A percentile compares a stretch with the other conserved stretches of the same genome.
Evolutionary conservation across 2,329 filamentous ascomycete species (phyloP).

Genomic region (Epichloe brachyelytri): DNA sequence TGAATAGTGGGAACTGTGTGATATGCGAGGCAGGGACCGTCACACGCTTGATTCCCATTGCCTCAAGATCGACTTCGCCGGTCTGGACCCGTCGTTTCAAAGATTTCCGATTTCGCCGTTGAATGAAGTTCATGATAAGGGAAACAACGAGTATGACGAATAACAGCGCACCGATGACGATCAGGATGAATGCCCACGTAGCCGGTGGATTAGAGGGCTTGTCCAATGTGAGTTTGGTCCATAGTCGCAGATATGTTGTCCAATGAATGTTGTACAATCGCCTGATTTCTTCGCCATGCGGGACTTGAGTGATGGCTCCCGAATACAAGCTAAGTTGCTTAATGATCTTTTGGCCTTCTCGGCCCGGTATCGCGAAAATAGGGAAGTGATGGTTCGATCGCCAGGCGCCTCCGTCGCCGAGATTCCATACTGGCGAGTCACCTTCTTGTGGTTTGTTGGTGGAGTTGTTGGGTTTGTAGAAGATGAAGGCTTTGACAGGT

Average conservation of each 20-base stretch:
- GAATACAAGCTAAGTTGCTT: slow-evolving; percentile 63
- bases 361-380: slow-evolving; percentile 67
- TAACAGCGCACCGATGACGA: slow-evolving; percentile 60
- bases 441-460: slow-evolving; percentile 51
- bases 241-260: slow-evolving; percentile 47
- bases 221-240: slow-evolving; percentile 38
- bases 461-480: slow-evolving; percentile 45
- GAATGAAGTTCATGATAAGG: slow-evolving; percentile 62
- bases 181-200: slow-evolving; percentile 68
- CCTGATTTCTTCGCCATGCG: slow-evolving; percentile 43
- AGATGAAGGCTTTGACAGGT: slow-evolving; percentile 49
- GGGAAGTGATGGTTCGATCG: slow-evolving; percentile 58
- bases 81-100: slow-evolving; percentile 58
- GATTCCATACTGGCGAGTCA: slow-evolving; percentile 54
- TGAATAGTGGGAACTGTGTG: slow-evolving; percentile 63
- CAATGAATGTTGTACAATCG: slow-evolving; percentile 40
- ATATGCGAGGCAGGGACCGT: slow-evolving; percentile 63
- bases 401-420: slow-evolving; percentile 61
- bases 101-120: slow-evolving; percentile 53
- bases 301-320: slow-evolving; percentile 53
- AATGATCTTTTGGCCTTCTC: slow-evolving; percentile 56
- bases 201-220: slow-evolving; percentile 45
- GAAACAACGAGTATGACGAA: slow-evolving; percentile 55
- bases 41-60: slow-evolving; percentile 69
- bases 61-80: slow-evolving; percentile 78